phyloP scores from a whole-genome alignment of 2,329 filamentous ascomycete species.

The Colletotrichum salicis region DNA sequence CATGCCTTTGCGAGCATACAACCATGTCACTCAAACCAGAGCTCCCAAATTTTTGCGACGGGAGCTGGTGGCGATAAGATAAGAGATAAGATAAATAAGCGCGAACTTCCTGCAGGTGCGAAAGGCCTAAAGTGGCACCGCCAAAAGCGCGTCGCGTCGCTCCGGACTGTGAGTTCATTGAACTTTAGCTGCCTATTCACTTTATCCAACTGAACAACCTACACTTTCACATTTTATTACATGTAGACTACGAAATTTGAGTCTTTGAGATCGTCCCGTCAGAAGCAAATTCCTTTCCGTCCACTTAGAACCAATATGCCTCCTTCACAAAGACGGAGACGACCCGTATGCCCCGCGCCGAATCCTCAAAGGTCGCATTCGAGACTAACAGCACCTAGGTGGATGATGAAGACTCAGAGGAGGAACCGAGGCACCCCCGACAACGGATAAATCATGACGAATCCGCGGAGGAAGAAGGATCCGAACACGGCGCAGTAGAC shows the following conservation, averaged over 20 bases:
- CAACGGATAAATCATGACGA: slow-evolving; percentile 44
- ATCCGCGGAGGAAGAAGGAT: slow-evolving; percentile 45
- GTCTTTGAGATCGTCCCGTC: background rate
- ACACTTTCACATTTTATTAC: background rate
- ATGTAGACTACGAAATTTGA: background rate
- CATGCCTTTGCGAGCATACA: slow-evolving; percentile 1
- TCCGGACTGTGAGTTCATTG: background rate
- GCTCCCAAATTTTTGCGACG: slow-evolving; percentile 33
- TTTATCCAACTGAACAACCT: background rate
- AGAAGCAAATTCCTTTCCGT: no score
- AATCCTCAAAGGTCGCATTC: background rate
- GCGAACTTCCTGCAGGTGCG: background rate
- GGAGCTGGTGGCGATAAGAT: slow-evolving; percentile 35
- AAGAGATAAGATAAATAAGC: slow-evolving; percentile 30
- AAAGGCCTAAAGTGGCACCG: slow-evolving; percentile 20
- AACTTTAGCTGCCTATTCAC: background rate
- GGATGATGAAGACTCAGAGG: slow-evolving; percentile 44
- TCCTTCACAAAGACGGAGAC: slow-evolving; percentile 44
- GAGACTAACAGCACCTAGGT: slow-evolving; percentile 36
- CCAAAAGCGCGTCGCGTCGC: slow-evolving; percentile 24
- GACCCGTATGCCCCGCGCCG: slow-evolving; percentile 41
- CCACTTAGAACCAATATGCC: slow-evolving; percentile 42
- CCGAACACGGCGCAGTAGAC: slow-evolving; percentile 51
- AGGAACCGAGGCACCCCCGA: slow-evolving; percentile 45
- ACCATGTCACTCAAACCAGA: background rate